Base-by-base conservation (phyloP, 2,329 filamentous ascomycete genomes). In the Fusarium tricinctum region DNA sequence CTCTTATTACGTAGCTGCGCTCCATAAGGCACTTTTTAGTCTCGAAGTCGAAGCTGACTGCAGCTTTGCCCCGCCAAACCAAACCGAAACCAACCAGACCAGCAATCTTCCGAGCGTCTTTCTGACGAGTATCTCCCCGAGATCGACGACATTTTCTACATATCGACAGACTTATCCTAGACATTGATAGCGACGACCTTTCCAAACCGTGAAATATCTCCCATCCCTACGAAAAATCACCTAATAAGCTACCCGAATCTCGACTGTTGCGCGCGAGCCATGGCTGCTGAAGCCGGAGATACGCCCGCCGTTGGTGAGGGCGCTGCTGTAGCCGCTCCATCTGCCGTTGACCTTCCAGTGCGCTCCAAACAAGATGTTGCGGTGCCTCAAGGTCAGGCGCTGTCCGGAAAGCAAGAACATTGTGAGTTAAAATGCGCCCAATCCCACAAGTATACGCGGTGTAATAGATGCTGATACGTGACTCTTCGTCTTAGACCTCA, bases 341-440 rank as follows among this genome's bases (percentile, higher is more conserved):
- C 64, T 43, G 19, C 63, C 23, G 54, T 72, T 42, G 66, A 76
- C 58, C 64, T 78, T 26, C 75, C 78, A n/a, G 69, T 79, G 63
- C 77, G 74, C 35, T 72, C 66, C 57, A 76, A 71, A 68, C 70
- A 67, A 63, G 74, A 69, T 56, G 69, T 68, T 35, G 68, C 74
- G n/a, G 76, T 80, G 57, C 78, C 82, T 48, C 76, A 81, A 5
- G 83, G 81, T 42, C 84, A 86, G 64, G 72, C 81, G 8, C 82
- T 99, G 77, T 97, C 94, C 0, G 96, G 96, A 71, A 98, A 97
- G 82, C 95, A 99, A 85, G 96, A 99, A 79, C 96, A 99, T 79
- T 99, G 94, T 97, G 79, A 74, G 90, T 80, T 48, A 45, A 22
- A 26, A 57, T 42, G 44, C 26, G 48, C 49, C 20, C 15, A n/a